A percentile compares a stretch with the other conserved stretches of the same genome.
Evolutionary conservation across 2,329 filamentous ascomycete species (phyloP).

Genomic region (Talaromyces sp.): DNA sequence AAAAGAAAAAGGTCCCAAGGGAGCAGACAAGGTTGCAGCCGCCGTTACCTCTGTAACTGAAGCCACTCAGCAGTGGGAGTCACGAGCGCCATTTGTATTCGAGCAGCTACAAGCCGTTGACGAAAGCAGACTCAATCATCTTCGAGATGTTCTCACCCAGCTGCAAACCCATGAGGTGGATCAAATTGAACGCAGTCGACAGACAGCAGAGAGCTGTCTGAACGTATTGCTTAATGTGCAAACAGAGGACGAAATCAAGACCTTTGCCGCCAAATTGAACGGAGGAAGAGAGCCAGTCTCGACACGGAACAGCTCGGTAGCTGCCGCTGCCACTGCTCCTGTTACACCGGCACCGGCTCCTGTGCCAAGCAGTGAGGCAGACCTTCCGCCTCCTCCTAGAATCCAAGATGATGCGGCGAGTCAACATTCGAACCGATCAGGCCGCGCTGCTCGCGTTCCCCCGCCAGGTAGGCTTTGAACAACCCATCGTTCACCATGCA

Average conservation of each 20-base stretch:
- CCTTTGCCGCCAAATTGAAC: conserved; percentile 39
- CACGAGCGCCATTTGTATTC: conserved; percentile 90
- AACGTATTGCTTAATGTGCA: conserved; percentile 81
- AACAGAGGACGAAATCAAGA: conserved; percentile 77
- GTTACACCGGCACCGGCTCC: conserved; percentile 21
- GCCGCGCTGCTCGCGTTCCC: conserved; percentile 31
- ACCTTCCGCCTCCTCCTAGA: conserved; percentile 38
- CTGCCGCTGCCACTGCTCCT: conserved; percentile 13
- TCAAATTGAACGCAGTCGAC: conserved; percentile 70
- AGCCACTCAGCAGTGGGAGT: conserved; percentile 84
- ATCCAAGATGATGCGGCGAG: conserved; percentile 53
- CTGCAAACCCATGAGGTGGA: conserved; percentile 91
- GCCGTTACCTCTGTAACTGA: conserved; percentile 71
- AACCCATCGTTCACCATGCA: background rate
- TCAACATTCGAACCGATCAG: conserved; percentile 52
- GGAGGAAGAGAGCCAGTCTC: conserved; percentile 33
- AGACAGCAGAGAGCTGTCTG: conserved; percentile 73
- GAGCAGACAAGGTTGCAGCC: conserved; percentile 69
- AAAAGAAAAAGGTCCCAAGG: conserved; percentile 70
- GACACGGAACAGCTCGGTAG: conserved; percentile 25
- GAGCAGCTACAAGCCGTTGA: conserved; percentile 89
- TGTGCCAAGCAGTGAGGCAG: conserved; percentile 25
- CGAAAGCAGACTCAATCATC: conserved; percentile 81
- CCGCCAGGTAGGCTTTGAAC: conserved; percentile 27
- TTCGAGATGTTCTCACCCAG: conserved; percentile 87